Evolutionary conservation across 345 rosid species (phyloP).

Genomic region (Luvunga scandens): DNA sequence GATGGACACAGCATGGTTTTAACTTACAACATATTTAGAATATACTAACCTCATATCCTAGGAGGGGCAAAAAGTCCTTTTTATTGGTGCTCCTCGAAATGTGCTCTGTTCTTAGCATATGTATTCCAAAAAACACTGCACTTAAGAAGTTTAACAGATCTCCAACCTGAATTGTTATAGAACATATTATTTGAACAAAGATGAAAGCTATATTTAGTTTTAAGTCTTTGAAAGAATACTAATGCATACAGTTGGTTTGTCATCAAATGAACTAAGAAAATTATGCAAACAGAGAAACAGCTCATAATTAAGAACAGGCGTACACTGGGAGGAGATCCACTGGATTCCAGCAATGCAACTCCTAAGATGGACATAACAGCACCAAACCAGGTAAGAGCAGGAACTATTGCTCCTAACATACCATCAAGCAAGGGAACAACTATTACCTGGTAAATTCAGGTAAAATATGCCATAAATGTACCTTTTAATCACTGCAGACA

Average conservation of each 20-base stretch:
- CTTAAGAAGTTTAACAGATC: constrained; percentile 64
- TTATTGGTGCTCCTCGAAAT: constrained; percentile 45
- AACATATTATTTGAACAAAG: neutral
- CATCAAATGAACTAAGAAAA: neutral
- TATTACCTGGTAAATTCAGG: constrained; percentile 44
- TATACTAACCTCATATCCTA: constrained; percentile 50
- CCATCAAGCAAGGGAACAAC: constrained; percentile 73
- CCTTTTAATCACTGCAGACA: constrained; percentile 12
- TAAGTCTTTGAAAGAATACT: neutral
- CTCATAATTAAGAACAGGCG: constrained; percentile 10
- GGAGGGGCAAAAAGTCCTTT: constrained; percentile 48
- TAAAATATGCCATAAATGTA: constrained; percentile 13
- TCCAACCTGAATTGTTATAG: constrained; percentile 39
- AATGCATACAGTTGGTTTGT: neutral
- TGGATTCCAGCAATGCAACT: constrained; percentile 59
- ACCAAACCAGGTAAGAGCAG: constrained; percentile 63
- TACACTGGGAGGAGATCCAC: constrained; percentile 63
- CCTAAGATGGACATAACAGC: constrained; percentile 53
- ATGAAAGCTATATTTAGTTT: neutral
- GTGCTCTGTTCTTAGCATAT: constrained; percentile 62
- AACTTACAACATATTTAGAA: neutral
- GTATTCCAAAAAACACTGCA: constrained; percentile 63
- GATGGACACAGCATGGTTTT: neutral
- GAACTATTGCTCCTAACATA: constrained; percentile 63
- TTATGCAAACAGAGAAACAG: neutral